These are phyloP conservation scores for Acer saccharum DNA, from an alignment of 345 rosid species.

Conservation along the genomic window DNA sequence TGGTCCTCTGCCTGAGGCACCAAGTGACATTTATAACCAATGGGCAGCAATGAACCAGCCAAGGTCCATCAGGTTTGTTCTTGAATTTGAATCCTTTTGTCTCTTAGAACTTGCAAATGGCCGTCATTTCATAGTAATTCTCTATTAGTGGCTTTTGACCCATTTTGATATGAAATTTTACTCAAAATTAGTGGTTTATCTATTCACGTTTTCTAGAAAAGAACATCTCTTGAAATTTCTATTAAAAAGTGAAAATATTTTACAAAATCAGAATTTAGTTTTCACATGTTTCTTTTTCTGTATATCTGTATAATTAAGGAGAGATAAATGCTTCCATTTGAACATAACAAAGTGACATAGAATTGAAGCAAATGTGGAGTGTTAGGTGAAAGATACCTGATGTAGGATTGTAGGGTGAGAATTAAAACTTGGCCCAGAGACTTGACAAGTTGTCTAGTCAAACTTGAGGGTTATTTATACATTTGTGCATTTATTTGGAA, in stretches of 20 bases:
- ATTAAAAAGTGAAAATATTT: no score
- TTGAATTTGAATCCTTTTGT: not conserved
- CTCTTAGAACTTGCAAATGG: not conserved
- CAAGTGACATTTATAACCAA: constrained; percentile 63
- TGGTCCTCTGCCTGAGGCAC: constrained; percentile 83
- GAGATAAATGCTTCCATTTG: not conserved
- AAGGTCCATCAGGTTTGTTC: constrained; percentile 68
- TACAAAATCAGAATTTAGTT: not conserved
- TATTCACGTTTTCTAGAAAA: no score
- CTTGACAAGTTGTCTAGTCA: not conserved
- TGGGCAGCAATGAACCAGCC: constrained; percentile 92
- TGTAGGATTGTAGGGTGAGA: not conserved
- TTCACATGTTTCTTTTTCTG: not conserved
- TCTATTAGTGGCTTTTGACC: not conserved
- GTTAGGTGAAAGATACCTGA: not conserved
- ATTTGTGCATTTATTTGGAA: not conserved
- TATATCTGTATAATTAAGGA: not conserved
- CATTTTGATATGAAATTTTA: not conserved
- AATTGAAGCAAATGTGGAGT: not conserved
- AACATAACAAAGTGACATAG: not conserved
- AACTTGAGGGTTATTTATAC: not conserved
- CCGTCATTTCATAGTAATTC: not conserved
- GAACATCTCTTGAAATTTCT: no score
- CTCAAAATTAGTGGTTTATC: not conserved
- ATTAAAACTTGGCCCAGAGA: no score